phyloP scores from a whole-genome alignment of 2,329 filamentous ascomycete species.

The Aspergillus aculeatus region DNA sequence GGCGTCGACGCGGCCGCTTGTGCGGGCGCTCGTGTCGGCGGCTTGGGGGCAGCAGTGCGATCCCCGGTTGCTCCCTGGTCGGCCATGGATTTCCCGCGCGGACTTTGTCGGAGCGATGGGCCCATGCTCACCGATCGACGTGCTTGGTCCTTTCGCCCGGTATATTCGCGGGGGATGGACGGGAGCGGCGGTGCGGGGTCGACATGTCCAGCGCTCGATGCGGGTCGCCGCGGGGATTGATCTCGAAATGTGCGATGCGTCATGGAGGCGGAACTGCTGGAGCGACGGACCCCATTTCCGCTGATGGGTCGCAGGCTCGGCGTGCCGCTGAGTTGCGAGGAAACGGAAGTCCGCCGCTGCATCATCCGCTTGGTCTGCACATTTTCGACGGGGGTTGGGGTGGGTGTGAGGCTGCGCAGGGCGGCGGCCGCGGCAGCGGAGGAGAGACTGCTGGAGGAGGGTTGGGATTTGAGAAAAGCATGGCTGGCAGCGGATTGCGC shows the following conservation, averaged over 20 bases:
- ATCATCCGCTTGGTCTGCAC: slow-evolving; percentile 84
- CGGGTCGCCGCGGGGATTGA: slow-evolving; percentile 58
- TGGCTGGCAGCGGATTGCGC: slow-evolving; percentile 78
- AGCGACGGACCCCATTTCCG: slow-evolving; percentile 57
- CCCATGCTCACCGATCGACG: slow-evolving; percentile 54
- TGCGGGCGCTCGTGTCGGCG: slow-evolving; percentile 8
- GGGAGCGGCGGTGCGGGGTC: slow-evolving; percentile 71
- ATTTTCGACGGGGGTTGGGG: slow-evolving; percentile 75
- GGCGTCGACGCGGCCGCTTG: slow-evolving; percentile 25
- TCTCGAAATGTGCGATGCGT: slow-evolving; percentile 82
- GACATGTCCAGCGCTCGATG: slow-evolving; percentile 46
- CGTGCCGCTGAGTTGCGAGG: slow-evolving; percentile 60
- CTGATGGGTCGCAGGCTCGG: slow-evolving; percentile 42
- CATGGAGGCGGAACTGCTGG: slow-evolving; percentile 77
- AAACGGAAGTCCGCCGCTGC: slow-evolving; percentile 69
- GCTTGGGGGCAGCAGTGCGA: slow-evolving; percentile 18
- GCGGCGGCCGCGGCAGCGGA: slow-evolving; percentile 84
- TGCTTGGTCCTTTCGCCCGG: slow-evolving; percentile 30
- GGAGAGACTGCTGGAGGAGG: slow-evolving; percentile 67
- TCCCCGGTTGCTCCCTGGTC: slow-evolving; percentile 45
- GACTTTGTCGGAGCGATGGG: slow-evolving; percentile 47
- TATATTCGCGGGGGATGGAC: slow-evolving; percentile 59
- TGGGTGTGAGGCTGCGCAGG: slow-evolving; percentile 72
- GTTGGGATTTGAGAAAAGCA: slow-evolving; percentile 70
- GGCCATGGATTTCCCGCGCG: slow-evolving; percentile 43